Base-by-base conservation (phyloP, 345 rosid genomes). In the Gossypium sturtianum region DNA sequence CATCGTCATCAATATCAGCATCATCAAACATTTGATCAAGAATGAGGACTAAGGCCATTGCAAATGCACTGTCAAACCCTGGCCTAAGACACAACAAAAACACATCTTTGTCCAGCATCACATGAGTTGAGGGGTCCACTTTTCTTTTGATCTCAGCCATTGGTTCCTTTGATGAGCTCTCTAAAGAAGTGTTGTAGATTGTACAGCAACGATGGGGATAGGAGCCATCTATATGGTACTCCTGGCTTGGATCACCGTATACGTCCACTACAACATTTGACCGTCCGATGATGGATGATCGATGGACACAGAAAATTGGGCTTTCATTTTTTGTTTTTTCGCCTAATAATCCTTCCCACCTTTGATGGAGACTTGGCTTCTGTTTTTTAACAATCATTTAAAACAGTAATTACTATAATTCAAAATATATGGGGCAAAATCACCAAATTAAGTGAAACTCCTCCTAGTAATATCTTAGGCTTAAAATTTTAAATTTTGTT, bases 91-190 rank as follows among this genome's bases (percentile, higher is more conserved):
- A 75, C 2, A 86, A 43, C 17, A 81, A 70, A 75, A 88, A 85
- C 7, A 83, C 87, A 71, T 88, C 90, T 81, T 85, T 88, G 38
- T 85, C 89, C 3, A 86, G 86, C 67, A 79, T 25, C 23, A 89
- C 83, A 20, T 78, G 73, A 15, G 85, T 89, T 12, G 87, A 71
- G 34, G 86, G 70, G 15, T 87, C 93, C 51, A 87, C 93, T 70
- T 89, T 87, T 62, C 90, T 83, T 63, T 79, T 76, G 64, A 89
- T 89, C 88, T 84, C 87, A 12, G 87, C 90, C 82, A 84, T 84
- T 0, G 78, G 45, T 19, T 80, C 81, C 76, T 80, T 82, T 65
- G 81, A 68, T 63, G 75, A 63, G 12, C 27, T 13, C 22, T 60
- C 81, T 12, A 22, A 8, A 2, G 72, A 12, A 3, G 71, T 63